These are phyloP conservation scores for Claviceps digitariae DNA, from an alignment of 2,329 filamentous ascomycete genomes.

Conservation along the genomic window DNA sequence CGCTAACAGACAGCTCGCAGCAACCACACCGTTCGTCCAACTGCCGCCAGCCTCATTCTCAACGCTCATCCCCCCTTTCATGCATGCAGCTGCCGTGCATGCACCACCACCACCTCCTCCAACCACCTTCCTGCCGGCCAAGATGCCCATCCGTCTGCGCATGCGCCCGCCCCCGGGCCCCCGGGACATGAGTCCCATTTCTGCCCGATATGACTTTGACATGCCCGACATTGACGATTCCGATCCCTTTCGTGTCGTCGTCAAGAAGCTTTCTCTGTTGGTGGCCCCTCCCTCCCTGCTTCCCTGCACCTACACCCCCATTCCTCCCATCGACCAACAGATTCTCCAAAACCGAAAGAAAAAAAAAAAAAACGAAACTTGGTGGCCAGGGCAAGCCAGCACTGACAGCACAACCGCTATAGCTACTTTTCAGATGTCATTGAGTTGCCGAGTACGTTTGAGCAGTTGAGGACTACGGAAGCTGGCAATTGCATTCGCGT, in stretches of 20 bases:
- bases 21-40: no score
- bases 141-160: slow-evolving; percentile 25
- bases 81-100: neutral
- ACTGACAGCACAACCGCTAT: neutral
- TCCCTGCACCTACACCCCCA: no score
- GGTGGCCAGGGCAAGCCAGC: no score
- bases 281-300: slow-evolving; percentile 13
- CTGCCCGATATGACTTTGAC: slow-evolving; percentile 19
- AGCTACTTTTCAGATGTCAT: slow-evolving; percentile 53
- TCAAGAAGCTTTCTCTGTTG: slow-evolving; percentile 53
- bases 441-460: slow-evolving; percentile 54
- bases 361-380: no score
- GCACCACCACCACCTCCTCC: no score
- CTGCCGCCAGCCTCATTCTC: no score
- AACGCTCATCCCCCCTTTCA: neutral
- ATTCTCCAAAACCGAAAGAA: no score
- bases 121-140: neutral
- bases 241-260: slow-evolving; percentile 49
- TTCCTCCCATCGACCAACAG: no score
- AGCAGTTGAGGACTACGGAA: slow-evolving; percentile 55
- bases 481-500: slow-evolving; percentile 43
- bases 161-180: slow-evolving; percentile 17
- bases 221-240: slow-evolving; percentile 43
- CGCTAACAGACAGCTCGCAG: no score
- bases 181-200: slow-evolving; percentile 23